Evolutionary conservation across 179 eudicot genomes (phyloP).

Genomic region (Spinacia oleracea): DNA sequence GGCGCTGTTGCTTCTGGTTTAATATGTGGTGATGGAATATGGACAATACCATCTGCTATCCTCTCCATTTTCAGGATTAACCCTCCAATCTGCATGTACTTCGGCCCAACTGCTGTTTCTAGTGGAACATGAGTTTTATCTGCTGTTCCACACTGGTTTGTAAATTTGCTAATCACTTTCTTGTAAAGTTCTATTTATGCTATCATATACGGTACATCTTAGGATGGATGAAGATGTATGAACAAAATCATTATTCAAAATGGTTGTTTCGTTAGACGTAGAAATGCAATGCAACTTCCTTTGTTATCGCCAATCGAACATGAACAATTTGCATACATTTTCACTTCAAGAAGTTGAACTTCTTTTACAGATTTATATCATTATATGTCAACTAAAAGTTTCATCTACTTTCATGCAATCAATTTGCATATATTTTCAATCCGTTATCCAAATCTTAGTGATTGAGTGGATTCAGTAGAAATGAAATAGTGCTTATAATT

Average conservation of each 20-base stretch:
- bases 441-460: no score
- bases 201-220: conserved; percentile 9
- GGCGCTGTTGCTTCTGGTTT: conserved; percentile 96
- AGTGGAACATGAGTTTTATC: conserved; percentile 19
- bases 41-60: conserved; percentile 91
- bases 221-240: not conserved
- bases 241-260: no score
- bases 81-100: conserved; percentile 98
- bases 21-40: conserved; percentile 96
- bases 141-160: not conserved
- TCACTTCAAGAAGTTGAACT: no score
- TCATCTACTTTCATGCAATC: not conserved
- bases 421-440: no score
- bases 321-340: no score
- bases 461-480: no score
- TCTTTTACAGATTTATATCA: no score
- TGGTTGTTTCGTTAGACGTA: not conserved
- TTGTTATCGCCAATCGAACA: no score
- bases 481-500: no score
- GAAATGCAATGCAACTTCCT: no score
- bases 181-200: not conserved
- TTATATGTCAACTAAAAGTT: not conserved
- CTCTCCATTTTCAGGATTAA: conserved; percentile 79
- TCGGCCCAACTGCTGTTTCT: conserved; percentile 67
- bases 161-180: no score